These are phyloP conservation scores for Aspergillus pseudoterreus DNA, from an alignment of 2,329 filamentous ascomycete genomes.

Conservation along the genomic window DNA sequence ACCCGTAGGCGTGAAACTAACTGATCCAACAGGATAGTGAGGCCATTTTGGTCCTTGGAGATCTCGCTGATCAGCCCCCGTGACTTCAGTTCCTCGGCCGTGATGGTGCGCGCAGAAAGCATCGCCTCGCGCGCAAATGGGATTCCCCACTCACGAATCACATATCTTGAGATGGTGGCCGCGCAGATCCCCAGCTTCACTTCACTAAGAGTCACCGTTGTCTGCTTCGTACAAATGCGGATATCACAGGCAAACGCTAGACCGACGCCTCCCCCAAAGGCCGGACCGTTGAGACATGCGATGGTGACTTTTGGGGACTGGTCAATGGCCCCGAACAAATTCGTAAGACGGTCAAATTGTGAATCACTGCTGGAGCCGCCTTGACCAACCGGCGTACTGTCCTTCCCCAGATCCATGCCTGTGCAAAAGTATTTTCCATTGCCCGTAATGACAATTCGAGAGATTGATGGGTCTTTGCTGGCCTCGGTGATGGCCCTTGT, in stretches of 20 bases:
- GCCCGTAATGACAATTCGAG: slow-evolving; percentile 36
- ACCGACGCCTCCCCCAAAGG: slow-evolving; percentile 44
- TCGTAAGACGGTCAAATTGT: slow-evolving; percentile 19
- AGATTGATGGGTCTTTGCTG: slow-evolving; percentile 22
- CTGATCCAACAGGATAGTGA: not conserved
- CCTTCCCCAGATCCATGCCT: slow-evolving; percentile 36
- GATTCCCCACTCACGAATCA: slow-evolving; percentile 38
- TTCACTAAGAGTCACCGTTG: slow-evolving; percentile 36
- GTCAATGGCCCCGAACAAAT: slow-evolving; percentile 39
- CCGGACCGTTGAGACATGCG: slow-evolving; percentile 41
- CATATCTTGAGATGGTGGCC: not conserved
- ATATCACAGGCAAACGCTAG: slow-evolving; percentile 44
- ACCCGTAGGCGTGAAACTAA: not conserved
- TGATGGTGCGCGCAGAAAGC: slow-evolving; percentile 32
- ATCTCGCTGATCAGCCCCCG: slow-evolving; percentile 22
- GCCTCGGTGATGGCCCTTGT: slow-evolving; percentile 24
- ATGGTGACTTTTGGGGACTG: slow-evolving; percentile 40
- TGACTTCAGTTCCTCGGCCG: slow-evolving; percentile 22
- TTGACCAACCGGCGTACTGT: slow-evolving; percentile 19
- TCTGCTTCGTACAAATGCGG: slow-evolving; percentile 17
- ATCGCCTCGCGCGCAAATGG: slow-evolving; percentile 37
- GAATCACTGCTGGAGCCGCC: slow-evolving; percentile 13
- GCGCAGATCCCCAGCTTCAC: slow-evolving; percentile 24
- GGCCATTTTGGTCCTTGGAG: slow-evolving; percentile 2
- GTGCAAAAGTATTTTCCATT: slow-evolving; percentile 41